phyloP scores from a whole-genome alignment of 1,284 basidiomycete species.

The Hemileia vastatrix region DNA sequence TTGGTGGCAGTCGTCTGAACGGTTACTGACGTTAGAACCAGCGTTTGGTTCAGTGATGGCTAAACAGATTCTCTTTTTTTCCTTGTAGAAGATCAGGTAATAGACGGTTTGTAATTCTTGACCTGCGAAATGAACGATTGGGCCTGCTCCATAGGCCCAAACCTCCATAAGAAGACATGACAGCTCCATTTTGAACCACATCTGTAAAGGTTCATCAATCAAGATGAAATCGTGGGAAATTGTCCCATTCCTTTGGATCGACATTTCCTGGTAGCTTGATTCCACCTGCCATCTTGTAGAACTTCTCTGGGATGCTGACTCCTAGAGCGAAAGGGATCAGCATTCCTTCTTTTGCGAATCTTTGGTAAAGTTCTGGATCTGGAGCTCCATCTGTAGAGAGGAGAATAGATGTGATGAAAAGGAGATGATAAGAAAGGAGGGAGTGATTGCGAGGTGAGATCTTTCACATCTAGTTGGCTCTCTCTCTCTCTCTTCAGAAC shows the following conservation, averaged over 20 bases:
- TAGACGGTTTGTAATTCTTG: slow-evolving; percentile 31
- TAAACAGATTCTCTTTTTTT: slow-evolving; percentile 32
- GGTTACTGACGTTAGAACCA: not conserved
- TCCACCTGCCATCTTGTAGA: slow-evolving; percentile 29
- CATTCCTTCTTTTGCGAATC: slow-evolving; percentile 33
- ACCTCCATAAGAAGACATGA: no score
- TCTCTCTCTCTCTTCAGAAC: no score
- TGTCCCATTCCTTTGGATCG: slow-evolving; percentile 33
- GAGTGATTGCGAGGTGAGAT: no score
- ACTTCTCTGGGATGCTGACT: slow-evolving; percentile 23
- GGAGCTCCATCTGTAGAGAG: slow-evolving; percentile 23
- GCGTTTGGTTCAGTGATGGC: slow-evolving; percentile 37
- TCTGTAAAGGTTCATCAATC: slow-evolving; percentile 34
- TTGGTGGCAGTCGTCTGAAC: not conserved
- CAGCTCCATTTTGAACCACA: no score
- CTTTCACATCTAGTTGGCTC: no score
- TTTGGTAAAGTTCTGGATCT: slow-evolving; percentile 28
- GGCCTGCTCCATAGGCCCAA: no score
- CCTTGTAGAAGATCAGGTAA: slow-evolving; percentile 34
- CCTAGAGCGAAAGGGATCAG: slow-evolving; percentile 29
- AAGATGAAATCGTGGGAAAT: slow-evolving; percentile 37
- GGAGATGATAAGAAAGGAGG: no score
- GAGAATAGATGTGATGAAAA: not conserved
- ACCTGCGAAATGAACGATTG: slow-evolving; percentile 33
- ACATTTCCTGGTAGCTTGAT: slow-evolving; percentile 31